phyloP scores from a whole-genome alignment of 75 land plant species.

The Pinus tabuliformis region DNA sequence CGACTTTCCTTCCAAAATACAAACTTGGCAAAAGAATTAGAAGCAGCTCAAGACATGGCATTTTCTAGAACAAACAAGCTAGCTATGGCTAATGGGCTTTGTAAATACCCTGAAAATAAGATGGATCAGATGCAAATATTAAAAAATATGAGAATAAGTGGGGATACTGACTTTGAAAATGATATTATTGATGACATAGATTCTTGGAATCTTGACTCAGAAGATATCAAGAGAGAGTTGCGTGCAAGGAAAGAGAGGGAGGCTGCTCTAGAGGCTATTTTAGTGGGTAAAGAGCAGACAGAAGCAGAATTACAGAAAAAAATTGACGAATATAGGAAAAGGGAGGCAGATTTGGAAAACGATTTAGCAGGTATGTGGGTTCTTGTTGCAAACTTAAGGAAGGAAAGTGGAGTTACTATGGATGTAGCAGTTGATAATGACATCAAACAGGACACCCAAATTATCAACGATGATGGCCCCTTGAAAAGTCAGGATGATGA shows the following conservation, averaged over 20 bases:
- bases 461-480: slow-evolving; percentile 17
- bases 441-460: slow-evolving; percentile 11
- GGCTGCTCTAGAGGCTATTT: slow-evolving; percentile 56
- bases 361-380: slow-evolving; percentile 99
- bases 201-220: slow-evolving; percentile 52
- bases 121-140: slow-evolving; percentile 16
- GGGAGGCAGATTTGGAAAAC: slow-evolving; percentile 84
- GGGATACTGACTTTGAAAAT: not conserved
- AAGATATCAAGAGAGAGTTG: slow-evolving; percentile 75
- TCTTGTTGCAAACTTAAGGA: slow-evolving; percentile 92
- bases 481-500: slow-evolving; percentile 8
- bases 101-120: slow-evolving; percentile 28
- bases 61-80: slow-evolving; percentile 33
- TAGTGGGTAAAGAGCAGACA: slow-evolving; percentile 60
- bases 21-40: slow-evolving; percentile 67
- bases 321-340: slow-evolving; percentile 70
- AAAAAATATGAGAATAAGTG: slow-evolving; percentile 18
- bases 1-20: slow-evolving; percentile 85
- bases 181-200: slow-evolving; percentile 47
- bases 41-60: slow-evolving; percentile 45
- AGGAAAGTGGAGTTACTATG: slow-evolving; percentile 28
- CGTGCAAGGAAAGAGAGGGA: slow-evolving; percentile 82
- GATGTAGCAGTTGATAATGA: slow-evolving; percentile 4
- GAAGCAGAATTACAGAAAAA: slow-evolving; percentile 72
- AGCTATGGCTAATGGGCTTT: slow-evolving; percentile 19